A percentile compares a stretch with the other conserved stretches of the same genome.
Conservation (phyloP, 1,284 basidiomycete species). For the Naganishia sp. region DNA sequence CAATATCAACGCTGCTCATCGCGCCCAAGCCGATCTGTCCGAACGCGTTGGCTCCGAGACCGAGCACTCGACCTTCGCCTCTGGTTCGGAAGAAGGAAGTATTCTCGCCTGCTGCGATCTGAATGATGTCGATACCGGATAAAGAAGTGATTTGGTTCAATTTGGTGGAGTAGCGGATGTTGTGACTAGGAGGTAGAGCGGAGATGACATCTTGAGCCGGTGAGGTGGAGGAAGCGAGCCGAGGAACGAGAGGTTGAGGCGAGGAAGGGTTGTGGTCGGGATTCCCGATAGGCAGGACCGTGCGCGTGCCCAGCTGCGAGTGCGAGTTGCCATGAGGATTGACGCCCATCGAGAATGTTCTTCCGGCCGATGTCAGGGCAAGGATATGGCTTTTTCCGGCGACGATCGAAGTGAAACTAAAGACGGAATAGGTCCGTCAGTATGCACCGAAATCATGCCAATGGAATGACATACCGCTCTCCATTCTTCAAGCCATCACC, state of each 20-base stretch:
- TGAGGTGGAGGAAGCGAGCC: slow-evolving; percentile 42
- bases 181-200: slow-evolving; percentile 53
- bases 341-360: slow-evolving; percentile 77
- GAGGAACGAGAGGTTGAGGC: slow-evolving; percentile 39
- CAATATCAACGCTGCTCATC: slow-evolving; percentile 66
- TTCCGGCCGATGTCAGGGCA: slow-evolving; percentile 77
- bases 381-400: slow-evolving; percentile 80
- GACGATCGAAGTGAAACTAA: slow-evolving; percentile 70
- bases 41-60: slow-evolving; percentile 82
- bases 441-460: slow-evolving; percentile 30
- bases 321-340: slow-evolving; percentile 75
- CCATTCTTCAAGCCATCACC: slow-evolving; percentile 57
- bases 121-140: slow-evolving; percentile 63
- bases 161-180: slow-evolving; percentile 69
- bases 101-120: slow-evolving; percentile 72
- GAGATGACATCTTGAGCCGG: slow-evolving; percentile 31
- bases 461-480: slow-evolving; percentile 56
- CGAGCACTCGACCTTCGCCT: slow-evolving; percentile 73
- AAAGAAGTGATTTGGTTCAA: slow-evolving; percentile 81
- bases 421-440: not conserved
- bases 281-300: slow-evolving; percentile 54
- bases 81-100: slow-evolving; percentile 71
- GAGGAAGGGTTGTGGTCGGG: slow-evolving; percentile 42
- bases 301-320: slow-evolving; percentile 79
- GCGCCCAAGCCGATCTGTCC: slow-evolving; percentile 82